phyloP scores from a whole-genome alignment of 176 grass and related monocot genomes.

The Cenchrus americanus region DNA sequence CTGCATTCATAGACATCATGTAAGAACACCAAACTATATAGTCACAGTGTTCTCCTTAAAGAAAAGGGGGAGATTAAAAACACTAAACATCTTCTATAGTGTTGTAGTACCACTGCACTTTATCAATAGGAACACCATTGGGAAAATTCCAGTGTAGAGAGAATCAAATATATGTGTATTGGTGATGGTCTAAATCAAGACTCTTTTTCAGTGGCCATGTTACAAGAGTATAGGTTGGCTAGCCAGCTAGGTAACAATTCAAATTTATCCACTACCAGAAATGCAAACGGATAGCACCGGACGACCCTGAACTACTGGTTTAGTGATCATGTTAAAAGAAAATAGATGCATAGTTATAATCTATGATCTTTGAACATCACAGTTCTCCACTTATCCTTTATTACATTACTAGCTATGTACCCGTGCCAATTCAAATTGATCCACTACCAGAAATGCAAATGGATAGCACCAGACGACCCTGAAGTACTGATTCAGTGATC shows the following conservation, averaged over 20 bases:
- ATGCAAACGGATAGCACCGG: not conserved
- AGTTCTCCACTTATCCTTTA: not conserved
- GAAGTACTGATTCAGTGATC: not conserved
- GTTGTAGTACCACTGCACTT: not conserved
- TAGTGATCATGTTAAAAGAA: not conserved
- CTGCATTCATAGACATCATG: constrained; percentile 48
- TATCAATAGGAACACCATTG: constrained; percentile 1
- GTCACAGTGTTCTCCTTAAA: not conserved
- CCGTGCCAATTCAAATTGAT: not conserved
- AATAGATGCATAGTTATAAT: not conserved
- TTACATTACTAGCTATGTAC: too few relatives aligned
- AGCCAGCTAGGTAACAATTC: not conserved
- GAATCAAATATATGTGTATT: constrained; percentile 13
- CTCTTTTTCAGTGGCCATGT: constrained; percentile 27
- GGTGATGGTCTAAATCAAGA: constrained; percentile 10
- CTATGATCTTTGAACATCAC: not conserved
- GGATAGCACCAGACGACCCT: not conserved
- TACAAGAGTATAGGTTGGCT: constrained; percentile 23
- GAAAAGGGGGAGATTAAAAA: not conserved
- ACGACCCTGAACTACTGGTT: not conserved
- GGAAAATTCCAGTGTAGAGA: not conserved
- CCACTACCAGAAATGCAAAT: not conserved
- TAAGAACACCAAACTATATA: constrained; percentile 30
- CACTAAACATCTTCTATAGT: constrained; percentile 1
- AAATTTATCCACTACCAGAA: not conserved